Base-by-base conservation (phyloP, 805 yeast genomes). In the Suhomyces vadensis region DNA sequence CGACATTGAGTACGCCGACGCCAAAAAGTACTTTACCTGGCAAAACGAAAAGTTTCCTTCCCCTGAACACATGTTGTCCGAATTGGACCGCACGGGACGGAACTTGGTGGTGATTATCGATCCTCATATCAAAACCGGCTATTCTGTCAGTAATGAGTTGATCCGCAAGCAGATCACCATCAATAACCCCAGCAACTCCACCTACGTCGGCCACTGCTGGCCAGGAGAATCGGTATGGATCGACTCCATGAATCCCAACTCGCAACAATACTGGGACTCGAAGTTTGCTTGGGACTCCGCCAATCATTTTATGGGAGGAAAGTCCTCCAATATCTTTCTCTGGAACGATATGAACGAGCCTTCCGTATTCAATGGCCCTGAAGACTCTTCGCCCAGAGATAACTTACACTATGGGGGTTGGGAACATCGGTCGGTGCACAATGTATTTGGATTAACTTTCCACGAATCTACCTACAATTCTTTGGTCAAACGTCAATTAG, bases 311-410 rank as follows among this genome's bases (percentile, higher is more conserved):
- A 51, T 71, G 50, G 63, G 58, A 3, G 42, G 78, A 78, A 55
- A 67, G 35, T 76, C 85, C 7, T 69, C 77, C 10, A 94, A 94
- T 57, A 63, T 89, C 37, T 84, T 84, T 56, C 69, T 94, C 14
- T 94, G 99, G 99, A 94, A 92, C 64, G 99, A 94, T 63, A 94
- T 94, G 99, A 88, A 87, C 65, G 99, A 94, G 66, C 97, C 98
- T 1, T 88, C 97, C 0, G 85, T 94, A 4, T 94, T 94, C 61
- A 80, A 84, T 53, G 99, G 98, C 2, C 96, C 98, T 1, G 99
- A 94, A 63, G 89, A 97, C 0, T 71, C 95, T 0, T 82, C 94
- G 16, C 95, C 95, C 25, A 85, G 85, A 54, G 96, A 90, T 63
- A 66, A 77, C 17, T 55, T 91, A 29, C 97, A 92, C 53, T 77